phyloP scores from a whole-genome alignment of 163 green algal genomes.

The Scenedesmus sp. region DNA sequence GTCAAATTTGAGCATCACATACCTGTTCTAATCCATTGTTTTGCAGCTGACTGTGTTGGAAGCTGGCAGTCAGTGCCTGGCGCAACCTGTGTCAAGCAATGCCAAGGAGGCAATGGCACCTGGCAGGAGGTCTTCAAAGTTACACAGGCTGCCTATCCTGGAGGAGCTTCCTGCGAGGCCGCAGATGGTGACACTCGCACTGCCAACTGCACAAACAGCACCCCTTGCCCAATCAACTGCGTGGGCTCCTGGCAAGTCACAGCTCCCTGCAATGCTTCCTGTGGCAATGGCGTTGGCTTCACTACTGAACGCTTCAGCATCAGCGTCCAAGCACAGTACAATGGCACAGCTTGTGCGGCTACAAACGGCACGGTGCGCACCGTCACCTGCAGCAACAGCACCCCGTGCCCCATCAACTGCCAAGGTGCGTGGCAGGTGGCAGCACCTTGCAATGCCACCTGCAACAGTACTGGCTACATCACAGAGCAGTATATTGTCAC shows the following conservation, averaged over 20 bases:
- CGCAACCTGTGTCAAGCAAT: neutral
- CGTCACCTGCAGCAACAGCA: neutral
- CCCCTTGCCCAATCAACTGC: neutral
- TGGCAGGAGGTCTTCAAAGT: neutral
- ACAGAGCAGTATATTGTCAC: neutral
- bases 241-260: neutral
- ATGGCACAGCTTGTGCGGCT: neutral
- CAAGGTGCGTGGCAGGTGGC: neutral
- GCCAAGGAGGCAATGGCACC: neutral
- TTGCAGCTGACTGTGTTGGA: neutral
- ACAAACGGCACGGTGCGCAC: neutral
- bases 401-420: neutral
- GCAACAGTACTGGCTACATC: too few relatives aligned
- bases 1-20: too few relatives aligned
- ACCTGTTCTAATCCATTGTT: too few relatives aligned
- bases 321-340: neutral
- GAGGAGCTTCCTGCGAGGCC: neutral
- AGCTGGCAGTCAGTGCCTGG: neutral
- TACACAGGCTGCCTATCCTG: neutral
- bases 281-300: too few relatives aligned
- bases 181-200: neutral
- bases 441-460: neutral
- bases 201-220: neutral
- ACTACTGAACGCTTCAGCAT: neutral
- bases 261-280: neutral